Evolutionary conservation across 306 rosid species (phyloP).

Genomic region (Myrica gale): DNA sequence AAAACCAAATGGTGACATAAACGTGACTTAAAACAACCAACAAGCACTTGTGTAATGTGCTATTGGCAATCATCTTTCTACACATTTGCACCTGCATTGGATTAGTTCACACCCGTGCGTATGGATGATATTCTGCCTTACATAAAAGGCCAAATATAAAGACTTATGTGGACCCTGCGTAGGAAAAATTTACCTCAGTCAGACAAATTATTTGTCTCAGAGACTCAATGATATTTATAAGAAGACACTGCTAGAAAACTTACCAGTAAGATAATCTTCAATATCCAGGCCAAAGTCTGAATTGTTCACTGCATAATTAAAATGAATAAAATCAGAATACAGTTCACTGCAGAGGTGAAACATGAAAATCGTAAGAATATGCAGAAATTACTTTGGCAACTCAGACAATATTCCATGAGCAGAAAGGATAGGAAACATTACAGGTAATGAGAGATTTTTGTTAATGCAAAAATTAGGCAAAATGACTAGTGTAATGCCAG

Average conservation of each 20-base stretch:
- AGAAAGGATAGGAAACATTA: neutral
- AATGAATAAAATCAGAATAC: neutral
- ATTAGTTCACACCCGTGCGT: neutral
- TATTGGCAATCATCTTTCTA: neutral
- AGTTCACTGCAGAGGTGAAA: neutral
- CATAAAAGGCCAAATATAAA: neutral
- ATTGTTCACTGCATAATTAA: conserved; percentile 58
- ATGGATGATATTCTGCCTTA: no score
- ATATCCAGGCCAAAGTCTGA: conserved; percentile 72
- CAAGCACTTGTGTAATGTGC: neutral
- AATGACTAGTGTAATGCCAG: neutral
- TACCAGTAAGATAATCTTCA: conserved; percentile 89
- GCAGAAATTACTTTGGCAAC: neutral
- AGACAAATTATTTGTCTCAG: conserved; percentile 3
- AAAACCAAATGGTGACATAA: neutral
- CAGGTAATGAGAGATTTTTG: neutral
- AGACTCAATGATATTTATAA: conserved; percentile 10
- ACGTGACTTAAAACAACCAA: neutral
- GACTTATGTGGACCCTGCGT: neutral
- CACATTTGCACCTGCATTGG: neutral
- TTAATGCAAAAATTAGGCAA: neutral
- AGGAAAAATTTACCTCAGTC: conserved; percentile 5
- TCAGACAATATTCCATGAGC: neutral
- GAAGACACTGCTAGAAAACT: conserved; percentile 33
- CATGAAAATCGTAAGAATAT: neutral